Conservation (phyloP, 2,329 filamentous ascomycete species). For the Fusarium concolor region DNA sequence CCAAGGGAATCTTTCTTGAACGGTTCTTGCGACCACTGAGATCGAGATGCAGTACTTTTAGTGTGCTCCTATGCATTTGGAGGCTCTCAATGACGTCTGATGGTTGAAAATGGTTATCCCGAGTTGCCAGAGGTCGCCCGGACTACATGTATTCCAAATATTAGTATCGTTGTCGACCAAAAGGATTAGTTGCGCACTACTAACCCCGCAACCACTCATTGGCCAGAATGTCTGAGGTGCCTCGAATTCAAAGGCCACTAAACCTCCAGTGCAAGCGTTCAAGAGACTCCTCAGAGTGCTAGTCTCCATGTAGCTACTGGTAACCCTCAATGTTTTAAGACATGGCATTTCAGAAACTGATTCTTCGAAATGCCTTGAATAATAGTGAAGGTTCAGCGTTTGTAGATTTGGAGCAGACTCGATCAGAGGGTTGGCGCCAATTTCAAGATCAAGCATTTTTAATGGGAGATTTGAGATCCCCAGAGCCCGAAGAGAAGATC, state of each 20-base stretch:
- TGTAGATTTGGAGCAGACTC: background rate
- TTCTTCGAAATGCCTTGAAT: fast-evolving
- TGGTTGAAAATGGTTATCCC: too few relatives aligned
- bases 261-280: background rate
- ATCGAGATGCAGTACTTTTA: too few relatives aligned
- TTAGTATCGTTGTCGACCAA: too few relatives aligned
- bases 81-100: too few relatives aligned
- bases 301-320: background rate
- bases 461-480: background rate
- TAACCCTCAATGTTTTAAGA: background rate
- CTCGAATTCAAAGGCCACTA: background rate
- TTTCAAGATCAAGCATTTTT: background rate
- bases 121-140: too few relatives aligned
- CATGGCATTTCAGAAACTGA: background rate
- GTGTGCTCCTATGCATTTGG: too few relatives aligned
- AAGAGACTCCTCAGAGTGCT: background rate
- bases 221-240: background rate
- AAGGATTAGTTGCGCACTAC: too few relatives aligned
- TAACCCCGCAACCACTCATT: too few relatives aligned
- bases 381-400: background rate
- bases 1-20: too few relatives aligned
- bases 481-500: background rate
- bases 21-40: too few relatives aligned
- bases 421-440: fast-evolving
- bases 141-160: too few relatives aligned